Conservation (phyloP, 768 basidiomycete species). For the Auriscalpium orientale region DNA sequence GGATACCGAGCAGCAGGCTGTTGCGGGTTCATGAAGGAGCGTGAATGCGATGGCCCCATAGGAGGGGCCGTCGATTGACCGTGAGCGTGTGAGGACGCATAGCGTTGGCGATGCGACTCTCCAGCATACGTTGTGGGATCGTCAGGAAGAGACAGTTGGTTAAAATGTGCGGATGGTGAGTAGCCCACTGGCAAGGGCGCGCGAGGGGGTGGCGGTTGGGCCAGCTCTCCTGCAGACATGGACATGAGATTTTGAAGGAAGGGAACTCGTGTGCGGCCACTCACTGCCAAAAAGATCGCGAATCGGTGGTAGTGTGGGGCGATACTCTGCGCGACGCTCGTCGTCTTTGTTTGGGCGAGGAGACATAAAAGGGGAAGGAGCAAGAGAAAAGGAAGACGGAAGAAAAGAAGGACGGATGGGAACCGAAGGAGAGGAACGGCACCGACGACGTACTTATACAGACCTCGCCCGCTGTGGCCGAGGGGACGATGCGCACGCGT, state of each 20-base stretch:
- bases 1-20: neutral
- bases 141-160: slow-evolving; percentile 2
- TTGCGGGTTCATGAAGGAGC: slow-evolving; percentile 3
- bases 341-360: slow-evolving; percentile 5
- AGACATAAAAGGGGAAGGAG: neutral
- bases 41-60: slow-evolving; percentile 1
- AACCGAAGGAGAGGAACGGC: neutral
- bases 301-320: slow-evolving; percentile 16
- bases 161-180: slow-evolving; percentile 7
- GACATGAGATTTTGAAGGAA: neutral
- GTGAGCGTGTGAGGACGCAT: neutral
- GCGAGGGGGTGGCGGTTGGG: slow-evolving; percentile 8
- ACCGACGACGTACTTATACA: neutral
- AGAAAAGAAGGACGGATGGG: neutral
- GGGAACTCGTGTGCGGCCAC: neutral
- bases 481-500: no score
- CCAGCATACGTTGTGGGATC: slow-evolving; percentile 3
- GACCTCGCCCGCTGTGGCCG: no score
- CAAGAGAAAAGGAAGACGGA: neutral
- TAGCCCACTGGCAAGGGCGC: neutral
- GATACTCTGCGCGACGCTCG: slow-evolving; percentile 11
- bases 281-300: slow-evolving; percentile 14
- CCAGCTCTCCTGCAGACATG: slow-evolving; percentile 7
- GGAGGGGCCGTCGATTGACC: slow-evolving; percentile 5
- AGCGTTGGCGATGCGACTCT: slow-evolving; percentile 2